These are phyloP conservation scores for Coemansia sp. DNA, from an alignment of 192 early-diverging fungal genomes.

Conservation along the genomic window DNA sequence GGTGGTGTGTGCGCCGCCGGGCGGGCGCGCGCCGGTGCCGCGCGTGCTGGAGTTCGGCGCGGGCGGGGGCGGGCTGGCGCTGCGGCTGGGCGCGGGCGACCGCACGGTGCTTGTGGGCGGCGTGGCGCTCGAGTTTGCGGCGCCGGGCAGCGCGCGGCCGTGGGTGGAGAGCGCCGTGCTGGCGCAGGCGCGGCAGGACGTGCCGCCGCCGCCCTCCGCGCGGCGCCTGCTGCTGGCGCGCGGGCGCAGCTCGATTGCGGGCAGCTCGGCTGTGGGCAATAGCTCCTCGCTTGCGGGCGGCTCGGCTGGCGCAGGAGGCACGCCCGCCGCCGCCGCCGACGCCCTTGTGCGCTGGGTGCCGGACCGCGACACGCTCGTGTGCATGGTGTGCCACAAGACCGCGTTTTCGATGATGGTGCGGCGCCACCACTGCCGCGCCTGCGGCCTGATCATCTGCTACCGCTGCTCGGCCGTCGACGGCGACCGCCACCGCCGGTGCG, in stretches of 20 bases:
- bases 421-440: conserved; percentile 54
- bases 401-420: conserved; percentile 59
- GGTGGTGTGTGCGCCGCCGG: conserved; percentile 17
- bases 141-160: conserved; percentile 21
- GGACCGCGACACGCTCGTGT: conserved; percentile 43
- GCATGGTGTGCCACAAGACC: conserved; percentile 57
- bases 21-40: too few relatives aligned
- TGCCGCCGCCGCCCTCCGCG: too few relatives aligned
- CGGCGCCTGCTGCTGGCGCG: conserved; percentile 28
- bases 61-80: conserved; percentile 22
- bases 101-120: conserved; percentile 4
- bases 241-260: conserved; percentile 51
- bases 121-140: conserved; percentile 23
- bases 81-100: conserved; percentile 17
- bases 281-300: too few relatives aligned
- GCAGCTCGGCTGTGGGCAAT: too few relatives aligned
- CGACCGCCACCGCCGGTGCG: conserved; percentile 28
- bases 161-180: conserved; percentile 34
- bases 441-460: conserved; percentile 58
- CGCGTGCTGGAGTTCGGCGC: conserved; percentile 39
- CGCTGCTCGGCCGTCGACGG: conserved; percentile 38
- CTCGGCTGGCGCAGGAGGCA: too few relatives aligned
- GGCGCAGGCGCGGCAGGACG: conserved; percentile 17
- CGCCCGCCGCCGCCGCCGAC: conserved; percentile 13
- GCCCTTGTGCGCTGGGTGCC: conserved; percentile 56